A percentile compares a stretch with the other conserved stretches of the same genome.
Evolutionary conservation across 768 basidiomycete genomes (phyloP).

Genomic region (Pleurotus sapidus): DNA sequence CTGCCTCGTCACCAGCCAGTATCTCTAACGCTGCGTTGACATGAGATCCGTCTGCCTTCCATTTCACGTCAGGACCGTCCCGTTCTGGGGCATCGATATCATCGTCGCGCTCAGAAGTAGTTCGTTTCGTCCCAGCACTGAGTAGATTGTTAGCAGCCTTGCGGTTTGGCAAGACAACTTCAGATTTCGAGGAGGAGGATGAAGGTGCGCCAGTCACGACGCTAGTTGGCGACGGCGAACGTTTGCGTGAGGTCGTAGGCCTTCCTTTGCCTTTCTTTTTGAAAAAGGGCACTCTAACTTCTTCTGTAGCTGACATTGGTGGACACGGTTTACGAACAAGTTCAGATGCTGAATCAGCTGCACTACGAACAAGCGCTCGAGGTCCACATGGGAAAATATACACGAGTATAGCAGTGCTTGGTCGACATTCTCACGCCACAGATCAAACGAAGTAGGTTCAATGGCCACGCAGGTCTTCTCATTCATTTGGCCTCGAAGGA

Average conservation of each 20-base stretch:
- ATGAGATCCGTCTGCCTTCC: slow-evolving; percentile 78
- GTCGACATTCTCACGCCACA: neutral
- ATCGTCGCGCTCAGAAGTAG: slow-evolving; percentile 63
- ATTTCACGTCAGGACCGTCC: slow-evolving; percentile 70
- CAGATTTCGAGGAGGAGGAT: slow-evolving; percentile 49
- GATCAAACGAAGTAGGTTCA: no score
- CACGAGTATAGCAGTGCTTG: neutral
- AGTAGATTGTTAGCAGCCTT: slow-evolving; percentile 69
- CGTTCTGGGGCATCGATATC: slow-evolving; percentile 47
- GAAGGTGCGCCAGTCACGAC: neutral
- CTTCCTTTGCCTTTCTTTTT: slow-evolving; percentile 78
- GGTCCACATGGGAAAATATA: neutral
- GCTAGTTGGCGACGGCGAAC: slow-evolving; percentile 60
- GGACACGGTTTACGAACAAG: slow-evolving; percentile 9
- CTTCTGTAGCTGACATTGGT: slow-evolving; percentile 36
- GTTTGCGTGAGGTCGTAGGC: slow-evolving; percentile 72
- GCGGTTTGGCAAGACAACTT: slow-evolving; percentile 76
- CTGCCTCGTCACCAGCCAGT: slow-evolving; percentile 78
- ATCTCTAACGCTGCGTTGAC: slow-evolving; percentile 70
- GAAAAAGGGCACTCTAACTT: slow-evolving; percentile 77
- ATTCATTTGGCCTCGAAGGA: no score
- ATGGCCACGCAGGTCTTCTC: no score
- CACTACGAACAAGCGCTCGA: neutral
- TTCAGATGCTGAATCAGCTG: neutral
- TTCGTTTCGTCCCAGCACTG: slow-evolving; percentile 48